Conservation (phyloP, 345 rosid genomes). For the Lepidium didymum region DNA sequence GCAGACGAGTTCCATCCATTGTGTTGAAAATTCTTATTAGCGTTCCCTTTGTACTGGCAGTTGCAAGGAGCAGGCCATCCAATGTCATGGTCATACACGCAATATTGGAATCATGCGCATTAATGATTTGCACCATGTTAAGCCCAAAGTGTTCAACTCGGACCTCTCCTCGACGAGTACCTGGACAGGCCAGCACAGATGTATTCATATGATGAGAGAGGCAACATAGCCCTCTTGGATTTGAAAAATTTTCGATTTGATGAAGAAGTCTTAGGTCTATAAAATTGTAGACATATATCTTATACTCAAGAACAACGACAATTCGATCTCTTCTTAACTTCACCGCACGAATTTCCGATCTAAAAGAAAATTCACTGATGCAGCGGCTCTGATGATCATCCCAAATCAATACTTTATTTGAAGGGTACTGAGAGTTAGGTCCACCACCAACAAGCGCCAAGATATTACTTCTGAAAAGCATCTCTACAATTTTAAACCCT, state of each 20-base stretch:
- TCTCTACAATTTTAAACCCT: slow-evolving; percentile 81
- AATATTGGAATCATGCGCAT: slow-evolving; percentile 72
- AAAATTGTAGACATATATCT: slow-evolving; percentile 70
- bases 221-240: slow-evolving; percentile 81
- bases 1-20: slow-evolving; percentile 80
- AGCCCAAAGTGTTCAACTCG: slow-evolving; percentile 78
- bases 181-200: slow-evolving; percentile 82
- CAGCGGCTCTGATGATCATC: slow-evolving; percentile 86
- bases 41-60: slow-evolving; percentile 87
- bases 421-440: slow-evolving; percentile 69
- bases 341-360: slow-evolving; percentile 76
- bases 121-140: slow-evolving; percentile 58
- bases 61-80: slow-evolving; percentile 94
- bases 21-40: slow-evolving; percentile 89
- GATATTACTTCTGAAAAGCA: slow-evolving; percentile 86
- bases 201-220: slow-evolving; percentile 74
- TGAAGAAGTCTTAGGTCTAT: slow-evolving; percentile 73
- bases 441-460: slow-evolving; percentile 76
- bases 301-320: slow-evolving; percentile 83
- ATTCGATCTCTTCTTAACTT: slow-evolving; percentile 66
- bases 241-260: slow-evolving; percentile 75
- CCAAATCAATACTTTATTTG: slow-evolving; percentile 82
- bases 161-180: slow-evolving; percentile 76
- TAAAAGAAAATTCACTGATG: slow-evolving; percentile 74
- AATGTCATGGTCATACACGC: slow-evolving; percentile 76